Conservation (phyloP, 2,329 filamentous ascomycete genomes). For the Aspergillus luchuensis region DNA sequence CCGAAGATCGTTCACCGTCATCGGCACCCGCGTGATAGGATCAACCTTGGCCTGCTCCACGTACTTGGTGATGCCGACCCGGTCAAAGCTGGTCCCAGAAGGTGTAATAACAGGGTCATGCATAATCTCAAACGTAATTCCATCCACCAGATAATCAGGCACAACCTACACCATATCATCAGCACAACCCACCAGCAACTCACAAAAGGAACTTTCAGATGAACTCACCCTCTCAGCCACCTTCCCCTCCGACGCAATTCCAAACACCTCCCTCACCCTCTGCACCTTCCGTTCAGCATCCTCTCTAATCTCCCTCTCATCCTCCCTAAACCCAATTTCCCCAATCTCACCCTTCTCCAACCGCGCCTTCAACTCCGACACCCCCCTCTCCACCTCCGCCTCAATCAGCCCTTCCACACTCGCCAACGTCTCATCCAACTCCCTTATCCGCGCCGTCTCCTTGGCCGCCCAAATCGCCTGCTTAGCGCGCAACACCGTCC, state of each 20-base stretch:
- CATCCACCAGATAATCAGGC: constrained; percentile 52
- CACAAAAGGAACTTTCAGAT: background rate
- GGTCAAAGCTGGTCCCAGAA: constrained; percentile 87
- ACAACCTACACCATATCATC: constrained; percentile 39
- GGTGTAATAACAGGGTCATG: constrained; percentile 59
- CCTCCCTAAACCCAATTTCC: constrained; percentile 69
- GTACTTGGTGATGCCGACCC: constrained; percentile 82
- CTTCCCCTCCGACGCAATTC: constrained; percentile 44
- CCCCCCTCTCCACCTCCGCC: constrained; percentile 41
- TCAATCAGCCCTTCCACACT: constrained; percentile 45
- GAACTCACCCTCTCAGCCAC: constrained; percentile 46
- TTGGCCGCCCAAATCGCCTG: constrained; percentile 80
- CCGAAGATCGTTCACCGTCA: constrained; percentile 69
- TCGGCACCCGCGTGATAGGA: constrained; percentile 77
- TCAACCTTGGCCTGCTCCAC: constrained; percentile 74
- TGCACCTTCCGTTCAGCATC: constrained; percentile 51
- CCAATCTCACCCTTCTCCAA: constrained; percentile 49
- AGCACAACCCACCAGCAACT: constrained; percentile 5
- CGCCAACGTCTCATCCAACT: constrained; percentile 46
- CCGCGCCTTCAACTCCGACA: constrained; percentile 38
- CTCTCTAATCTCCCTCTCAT: constrained; percentile 59
- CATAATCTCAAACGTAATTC: constrained; percentile 55
- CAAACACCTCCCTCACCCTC: constrained; percentile 48
- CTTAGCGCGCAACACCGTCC: constrained; percentile 75
- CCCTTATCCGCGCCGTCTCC: constrained; percentile 57